These are phyloP conservation scores for Fusarium cicatricum DNA, from an alignment of 2,329 filamentous ascomycete genomes.

Conservation along the genomic window DNA sequence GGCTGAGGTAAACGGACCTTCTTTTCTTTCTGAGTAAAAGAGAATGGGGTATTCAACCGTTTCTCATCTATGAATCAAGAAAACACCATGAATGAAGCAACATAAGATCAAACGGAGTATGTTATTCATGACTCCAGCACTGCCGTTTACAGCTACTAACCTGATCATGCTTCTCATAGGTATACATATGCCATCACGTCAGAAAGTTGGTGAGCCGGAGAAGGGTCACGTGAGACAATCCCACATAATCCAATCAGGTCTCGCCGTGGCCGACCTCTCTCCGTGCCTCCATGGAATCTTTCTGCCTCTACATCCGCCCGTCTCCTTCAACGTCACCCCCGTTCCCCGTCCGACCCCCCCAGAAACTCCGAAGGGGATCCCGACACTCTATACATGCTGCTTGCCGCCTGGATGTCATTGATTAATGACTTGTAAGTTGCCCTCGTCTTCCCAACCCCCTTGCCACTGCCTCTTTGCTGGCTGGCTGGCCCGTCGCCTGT, in stretches of 20 bases:
- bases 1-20: neutral
- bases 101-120: too few species aligned
- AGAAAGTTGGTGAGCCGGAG: too few species aligned
- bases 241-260: constrained; percentile 27
- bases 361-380: constrained; percentile 35
- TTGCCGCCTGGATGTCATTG: constrained; percentile 51
- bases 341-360: constrained; percentile 38
- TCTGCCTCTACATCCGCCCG: constrained; percentile 48
- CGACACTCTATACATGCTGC: constrained; percentile 37
- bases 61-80: too few species aligned
- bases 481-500: constrained; percentile 48
- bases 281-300: constrained; percentile 42
- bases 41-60: too few species aligned
- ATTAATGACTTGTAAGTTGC: constrained; percentile 62
- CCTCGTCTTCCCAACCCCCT: constrained; percentile 37
- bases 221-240: constrained; percentile 29
- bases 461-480: constrained; percentile 43
- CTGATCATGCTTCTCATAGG: too few species aligned
- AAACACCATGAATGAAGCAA: too few species aligned
- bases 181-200: too few species aligned
- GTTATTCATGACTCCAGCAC: too few species aligned
- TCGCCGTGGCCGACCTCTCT: constrained; percentile 37
- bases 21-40: neutral
- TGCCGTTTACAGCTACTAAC: neutral
- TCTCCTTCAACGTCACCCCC: constrained; percentile 44